phyloP scores from a whole-genome alignment of 805 yeast genomes.

The Schizosaccharomyces osmophilus region DNA sequence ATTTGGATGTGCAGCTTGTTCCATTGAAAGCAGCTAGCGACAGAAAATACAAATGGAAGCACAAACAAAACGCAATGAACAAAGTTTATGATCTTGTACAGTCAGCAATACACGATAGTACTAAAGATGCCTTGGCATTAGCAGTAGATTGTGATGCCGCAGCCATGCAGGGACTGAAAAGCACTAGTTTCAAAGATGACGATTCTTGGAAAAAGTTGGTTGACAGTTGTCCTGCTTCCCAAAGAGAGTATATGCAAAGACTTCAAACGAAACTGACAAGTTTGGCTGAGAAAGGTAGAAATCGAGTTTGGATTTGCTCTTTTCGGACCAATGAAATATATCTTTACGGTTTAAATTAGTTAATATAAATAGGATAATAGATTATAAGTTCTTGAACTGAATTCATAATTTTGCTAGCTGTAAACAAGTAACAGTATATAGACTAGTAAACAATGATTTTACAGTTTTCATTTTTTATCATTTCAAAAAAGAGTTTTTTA shows the following conservation, averaged over 20 bases:
- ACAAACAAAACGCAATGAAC: constrained; percentile 1
- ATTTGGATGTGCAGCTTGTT: constrained; percentile 1
- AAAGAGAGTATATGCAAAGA: neutral
- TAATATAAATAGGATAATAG: neutral
- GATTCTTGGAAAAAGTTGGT: neutral
- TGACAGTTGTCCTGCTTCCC: neutral
- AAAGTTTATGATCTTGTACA: constrained; percentile 1
- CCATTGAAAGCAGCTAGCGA: neutral
- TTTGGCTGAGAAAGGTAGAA: neutral
- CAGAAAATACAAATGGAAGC: neutral
- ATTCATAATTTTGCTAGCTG: neutral
- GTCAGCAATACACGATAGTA: neutral
- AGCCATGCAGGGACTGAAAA: neutral
- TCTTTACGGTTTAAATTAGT: neutral
- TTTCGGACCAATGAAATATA: neutral
- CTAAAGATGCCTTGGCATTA: neutral
- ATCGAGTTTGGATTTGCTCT: neutral
- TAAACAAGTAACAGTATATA: no score
- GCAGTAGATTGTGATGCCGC: neutral
- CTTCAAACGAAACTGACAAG: neutral
- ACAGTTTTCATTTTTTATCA: no score
- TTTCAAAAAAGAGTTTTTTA: no score
- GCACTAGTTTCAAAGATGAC: neutral
- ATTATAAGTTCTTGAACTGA: neutral
- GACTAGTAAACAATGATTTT: no score